Evolutionary conservation across 805 yeast species (phyloP).

Genomic region (Barnettozyma pratensis): DNA sequence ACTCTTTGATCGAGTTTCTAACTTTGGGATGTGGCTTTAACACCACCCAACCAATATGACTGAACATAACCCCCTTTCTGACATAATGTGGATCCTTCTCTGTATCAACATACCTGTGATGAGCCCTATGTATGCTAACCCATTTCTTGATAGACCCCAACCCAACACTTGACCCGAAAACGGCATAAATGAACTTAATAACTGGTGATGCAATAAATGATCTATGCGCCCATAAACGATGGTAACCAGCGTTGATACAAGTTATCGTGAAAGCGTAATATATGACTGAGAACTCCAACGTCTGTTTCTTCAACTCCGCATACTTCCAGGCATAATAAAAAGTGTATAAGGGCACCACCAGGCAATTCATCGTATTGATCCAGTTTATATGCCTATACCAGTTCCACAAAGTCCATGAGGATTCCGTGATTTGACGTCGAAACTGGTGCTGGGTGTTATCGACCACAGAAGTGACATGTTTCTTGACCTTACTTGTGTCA

Average conservation of each 20-base stretch:
- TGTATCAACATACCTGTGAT: slow-evolving; percentile 84
- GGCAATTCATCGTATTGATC: slow-evolving; percentile 45
- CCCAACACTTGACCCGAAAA: slow-evolving; percentile 68
- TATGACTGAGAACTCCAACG: slow-evolving; percentile 47
- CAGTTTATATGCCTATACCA: slow-evolving; percentile 74
- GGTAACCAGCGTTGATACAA: slow-evolving; percentile 82
- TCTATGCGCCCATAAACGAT: slow-evolving; percentile 67
- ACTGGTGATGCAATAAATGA: slow-evolving; percentile 42
- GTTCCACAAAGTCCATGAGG: slow-evolving; percentile 56
- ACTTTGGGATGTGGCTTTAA: slow-evolving; percentile 59
- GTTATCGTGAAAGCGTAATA: slow-evolving; percentile 59
- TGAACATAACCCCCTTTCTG: slow-evolving; percentile 72
- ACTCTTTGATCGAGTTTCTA: slow-evolving; percentile 28
- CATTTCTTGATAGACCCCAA: slow-evolving; percentile 74
- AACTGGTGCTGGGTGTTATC: slow-evolving; percentile 10
- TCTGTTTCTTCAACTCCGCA: slow-evolving; percentile 42
- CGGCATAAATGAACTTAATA: slow-evolving; percentile 45
- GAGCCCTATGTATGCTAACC: slow-evolving; percentile 83
- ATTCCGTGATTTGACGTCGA: slow-evolving; percentile 14
- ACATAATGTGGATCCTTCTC: slow-evolving; percentile 86
- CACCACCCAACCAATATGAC: slow-evolving; percentile 87
- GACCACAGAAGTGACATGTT: slow-evolving; percentile 6
- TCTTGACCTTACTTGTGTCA: slow-evolving; percentile 2
- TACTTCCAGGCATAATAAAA: slow-evolving; percentile 31
- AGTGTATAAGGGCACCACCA: slow-evolving; percentile 50